A percentile compares a stretch with the other conserved stretches of the same genome.
Evolutionary conservation across 2,329 filamentous ascomycete species (phyloP).

Genomic region (Bertia moriformis): DNA sequence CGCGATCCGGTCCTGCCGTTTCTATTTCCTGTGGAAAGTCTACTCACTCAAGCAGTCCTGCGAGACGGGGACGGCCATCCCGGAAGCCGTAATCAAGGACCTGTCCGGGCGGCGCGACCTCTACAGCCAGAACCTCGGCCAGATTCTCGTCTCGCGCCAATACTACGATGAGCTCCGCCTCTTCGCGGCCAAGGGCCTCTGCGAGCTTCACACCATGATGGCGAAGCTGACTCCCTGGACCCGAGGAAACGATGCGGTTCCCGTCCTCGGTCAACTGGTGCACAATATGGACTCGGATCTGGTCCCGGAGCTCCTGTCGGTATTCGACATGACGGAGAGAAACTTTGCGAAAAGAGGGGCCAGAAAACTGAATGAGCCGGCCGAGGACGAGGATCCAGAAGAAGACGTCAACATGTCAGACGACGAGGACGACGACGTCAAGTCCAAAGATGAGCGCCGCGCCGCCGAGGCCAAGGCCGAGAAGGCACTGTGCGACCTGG

Average conservation of each 20-base stretch:
- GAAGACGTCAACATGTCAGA: conserved; percentile 37
- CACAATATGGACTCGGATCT: conserved; percentile 51
- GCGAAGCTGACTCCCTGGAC: conserved; percentile 42
- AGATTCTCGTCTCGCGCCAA: conserved; percentile 51
- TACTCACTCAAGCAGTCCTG: conserved; percentile 39
- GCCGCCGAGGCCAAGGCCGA: conserved; percentile 63
- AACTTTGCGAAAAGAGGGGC: conserved; percentile 58
- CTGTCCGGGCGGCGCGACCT: conserved; percentile 38
- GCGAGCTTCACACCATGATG: conserved; percentile 73
- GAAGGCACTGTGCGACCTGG: conserved; percentile 71
- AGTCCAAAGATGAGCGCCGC: conserved; percentile 41
- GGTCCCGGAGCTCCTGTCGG: conserved; percentile 56
- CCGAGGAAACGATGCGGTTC: too few relatives aligned
- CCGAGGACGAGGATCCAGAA: conserved; percentile 61
- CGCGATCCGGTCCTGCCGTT: conserved; percentile 62
- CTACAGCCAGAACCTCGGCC: conserved; percentile 49
- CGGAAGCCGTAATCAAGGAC: too few relatives aligned
- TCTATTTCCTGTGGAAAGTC: conserved; percentile 94
- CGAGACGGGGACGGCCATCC: too few relatives aligned
- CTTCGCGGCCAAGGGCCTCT: conserved; percentile 58
- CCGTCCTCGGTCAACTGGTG: conserved; percentile 48
- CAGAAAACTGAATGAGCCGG: conserved; percentile 45
- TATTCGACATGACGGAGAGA: conserved; percentile 66
- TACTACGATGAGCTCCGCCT: conserved; percentile 68
- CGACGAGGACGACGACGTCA: conserved; percentile 37